Evolutionary conservation across 2,329 filamentous ascomycete species (phyloP), one percentile per base, ranked within the genome.

Genomic region (Clarireedia monteithiana): DNA sequence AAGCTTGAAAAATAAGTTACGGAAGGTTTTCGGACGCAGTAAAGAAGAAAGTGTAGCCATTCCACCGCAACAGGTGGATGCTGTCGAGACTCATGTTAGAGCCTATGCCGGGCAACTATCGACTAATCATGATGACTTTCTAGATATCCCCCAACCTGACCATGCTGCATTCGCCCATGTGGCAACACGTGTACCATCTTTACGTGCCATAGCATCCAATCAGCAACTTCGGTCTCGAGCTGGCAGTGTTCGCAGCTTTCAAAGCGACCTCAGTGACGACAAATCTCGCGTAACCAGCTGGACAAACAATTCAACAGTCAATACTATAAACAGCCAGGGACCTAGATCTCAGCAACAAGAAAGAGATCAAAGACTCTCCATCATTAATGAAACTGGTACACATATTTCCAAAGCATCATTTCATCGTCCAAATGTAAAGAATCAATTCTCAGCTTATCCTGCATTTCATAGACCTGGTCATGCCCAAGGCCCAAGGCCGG

Each of bases 261-360:
- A 69, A 68, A 42, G 70, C 70, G 50, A 64, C 63, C 1, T 73
- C 69, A 14, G 62, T 46, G 77, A 80, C 40, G 77, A 82, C 20
- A 80, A 74, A 60, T 86, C 83, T n/a, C 73, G 85, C 23, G 81
- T 88, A 50, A 88, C 85, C 2, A 90, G 86, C 67, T 89, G 86
- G 86, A 54, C 51, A 7, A 80, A 79, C 4, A 81, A 83, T 59
- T 87, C 85, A 0, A 81, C 79, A 1, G 74, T 76, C 1, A 77
- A 77, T 56, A 77, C 80, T 2, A 70, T 76, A 5, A 81, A 67
- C 57, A 76, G 72, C 57, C 74, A 62, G 44, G 53, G 53, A 17
- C 30, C 49, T 5, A 59, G 57, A 53, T 23, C 55, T 27, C 61
- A 58, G 10, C 30, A 34, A 24, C 38, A 55, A 2, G 76, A 80